These are phyloP conservation scores for Rhododendron kiyosumense DNA, from an alignment of 148 eudicot species.

Conservation along the genomic window DNA sequence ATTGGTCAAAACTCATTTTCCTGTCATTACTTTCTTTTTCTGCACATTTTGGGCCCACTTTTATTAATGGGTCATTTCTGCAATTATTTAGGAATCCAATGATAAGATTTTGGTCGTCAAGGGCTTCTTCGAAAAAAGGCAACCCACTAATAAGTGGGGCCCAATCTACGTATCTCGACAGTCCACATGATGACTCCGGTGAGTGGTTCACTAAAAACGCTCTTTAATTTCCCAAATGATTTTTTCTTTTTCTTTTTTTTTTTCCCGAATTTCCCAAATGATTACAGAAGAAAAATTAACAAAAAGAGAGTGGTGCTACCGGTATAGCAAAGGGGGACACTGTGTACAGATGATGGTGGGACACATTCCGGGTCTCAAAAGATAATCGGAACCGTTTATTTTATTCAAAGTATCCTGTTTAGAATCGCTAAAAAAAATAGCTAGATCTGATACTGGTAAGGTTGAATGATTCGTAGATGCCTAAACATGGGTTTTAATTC, in stretches of 20 bases:
- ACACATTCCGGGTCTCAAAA: too few species aligned
- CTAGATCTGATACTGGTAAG: too few species aligned
- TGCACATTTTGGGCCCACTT: background rate
- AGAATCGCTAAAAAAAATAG: too few species aligned
- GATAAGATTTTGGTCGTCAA: background rate
- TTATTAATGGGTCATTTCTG: background rate
- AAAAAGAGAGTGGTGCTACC: too few species aligned
- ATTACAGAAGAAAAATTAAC: background rate
- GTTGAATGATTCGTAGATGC: too few species aligned
- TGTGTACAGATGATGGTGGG: too few species aligned
- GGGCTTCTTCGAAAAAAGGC: background rate
- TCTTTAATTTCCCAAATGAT: background rate
- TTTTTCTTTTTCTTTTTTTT: too few species aligned
- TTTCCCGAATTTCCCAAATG: background rate
- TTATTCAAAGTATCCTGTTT: too few species aligned
- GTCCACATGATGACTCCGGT: too few species aligned
- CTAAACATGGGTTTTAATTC: too few species aligned
- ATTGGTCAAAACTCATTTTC: background rate
- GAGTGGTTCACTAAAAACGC: background rate
- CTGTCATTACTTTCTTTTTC: background rate
- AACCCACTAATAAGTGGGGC: background rate
- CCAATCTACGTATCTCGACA: background rate
- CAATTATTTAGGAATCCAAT: background rate
- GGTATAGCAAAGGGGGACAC: too few species aligned
- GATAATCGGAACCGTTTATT: too few species aligned